These are phyloP conservation scores for Apostasia shenzhenica DNA, from an alignment of 106 monocot species.

Conservation along the genomic window DNA sequence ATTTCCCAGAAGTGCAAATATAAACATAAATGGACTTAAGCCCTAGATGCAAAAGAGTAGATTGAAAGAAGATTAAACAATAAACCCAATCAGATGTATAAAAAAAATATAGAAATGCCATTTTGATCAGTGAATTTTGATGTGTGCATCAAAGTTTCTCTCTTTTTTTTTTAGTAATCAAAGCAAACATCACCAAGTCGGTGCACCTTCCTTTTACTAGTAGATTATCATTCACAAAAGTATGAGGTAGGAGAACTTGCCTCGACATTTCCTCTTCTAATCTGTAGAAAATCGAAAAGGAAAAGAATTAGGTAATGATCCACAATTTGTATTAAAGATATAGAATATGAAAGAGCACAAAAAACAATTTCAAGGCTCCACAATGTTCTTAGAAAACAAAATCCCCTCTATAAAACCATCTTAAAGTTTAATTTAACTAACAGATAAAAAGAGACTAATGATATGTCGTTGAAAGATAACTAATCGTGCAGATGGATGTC, in stretches of 20 bases:
- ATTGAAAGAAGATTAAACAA: not conserved
- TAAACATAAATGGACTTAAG: conserved; percentile 74
- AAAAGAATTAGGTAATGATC: conserved; percentile 6
- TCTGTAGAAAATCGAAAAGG: conserved; percentile 44
- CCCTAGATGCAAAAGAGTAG: conserved; percentile 41
- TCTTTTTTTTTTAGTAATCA: no score
- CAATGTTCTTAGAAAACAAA: not conserved
- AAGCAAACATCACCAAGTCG: no score
- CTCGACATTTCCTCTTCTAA: conserved; percentile 68
- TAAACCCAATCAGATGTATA: not conserved
- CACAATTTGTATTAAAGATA: not conserved
- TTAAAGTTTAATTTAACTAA: not conserved
- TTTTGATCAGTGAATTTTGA: no score
- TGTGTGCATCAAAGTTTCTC: no score
- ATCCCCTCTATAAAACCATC: not conserved
- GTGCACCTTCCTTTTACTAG: not conserved
- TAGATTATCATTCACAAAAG: not conserved
- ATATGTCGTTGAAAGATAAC: not conserved
- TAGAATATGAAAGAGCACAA: not conserved
- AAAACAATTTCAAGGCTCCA: not conserved
- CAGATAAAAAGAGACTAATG: not conserved
- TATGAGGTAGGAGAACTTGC: conserved; percentile 31
- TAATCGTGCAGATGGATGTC: not conserved
- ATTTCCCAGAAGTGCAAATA: conserved; percentile 76
- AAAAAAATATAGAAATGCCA: not conserved